phyloP scores from a whole-genome alignment of 202 grass and related monocot species.

The Carex sylvatica region DNA sequence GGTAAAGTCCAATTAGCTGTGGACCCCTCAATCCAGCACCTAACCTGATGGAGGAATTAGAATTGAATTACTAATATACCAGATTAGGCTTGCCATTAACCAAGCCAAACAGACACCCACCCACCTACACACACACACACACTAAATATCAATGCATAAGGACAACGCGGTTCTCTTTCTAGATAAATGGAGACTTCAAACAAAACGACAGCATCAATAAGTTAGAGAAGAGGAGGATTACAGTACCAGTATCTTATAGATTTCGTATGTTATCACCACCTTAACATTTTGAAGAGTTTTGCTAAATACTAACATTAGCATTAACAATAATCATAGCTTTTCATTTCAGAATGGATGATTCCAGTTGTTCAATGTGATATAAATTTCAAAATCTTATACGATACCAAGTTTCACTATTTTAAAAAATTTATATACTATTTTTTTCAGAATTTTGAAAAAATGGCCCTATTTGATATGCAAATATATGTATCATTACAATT shows the following conservation, averaged over 20 bases:
- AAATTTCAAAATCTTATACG: no score
- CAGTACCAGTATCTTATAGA: neutral
- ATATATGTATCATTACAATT: no score
- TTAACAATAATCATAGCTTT: no score
- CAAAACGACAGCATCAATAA: neutral
- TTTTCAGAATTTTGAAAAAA: no score
- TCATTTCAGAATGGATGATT: no score
- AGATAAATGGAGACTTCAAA: conserved; percentile 9
- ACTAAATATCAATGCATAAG: neutral
- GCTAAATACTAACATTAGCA: neutral
- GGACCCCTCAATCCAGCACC: neutral
- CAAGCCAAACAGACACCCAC: neutral
- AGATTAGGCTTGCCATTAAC: neutral
- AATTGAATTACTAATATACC: conserved; percentile 1
- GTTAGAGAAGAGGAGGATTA: neutral
- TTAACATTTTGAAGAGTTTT: neutral
- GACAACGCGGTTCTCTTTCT: neutral
- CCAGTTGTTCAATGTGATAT: no score
- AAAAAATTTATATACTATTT: no score
- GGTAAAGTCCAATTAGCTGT: neutral
- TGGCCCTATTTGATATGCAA: no score
- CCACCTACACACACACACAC: neutral
- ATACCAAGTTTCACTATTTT: no score
- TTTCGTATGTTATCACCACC: neutral
- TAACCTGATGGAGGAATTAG: conserved; percentile 6